Evolutionary conservation across 352 stramenopile species (phyloP).

Genomic region (Globisporangium uncinulatum): DNA sequence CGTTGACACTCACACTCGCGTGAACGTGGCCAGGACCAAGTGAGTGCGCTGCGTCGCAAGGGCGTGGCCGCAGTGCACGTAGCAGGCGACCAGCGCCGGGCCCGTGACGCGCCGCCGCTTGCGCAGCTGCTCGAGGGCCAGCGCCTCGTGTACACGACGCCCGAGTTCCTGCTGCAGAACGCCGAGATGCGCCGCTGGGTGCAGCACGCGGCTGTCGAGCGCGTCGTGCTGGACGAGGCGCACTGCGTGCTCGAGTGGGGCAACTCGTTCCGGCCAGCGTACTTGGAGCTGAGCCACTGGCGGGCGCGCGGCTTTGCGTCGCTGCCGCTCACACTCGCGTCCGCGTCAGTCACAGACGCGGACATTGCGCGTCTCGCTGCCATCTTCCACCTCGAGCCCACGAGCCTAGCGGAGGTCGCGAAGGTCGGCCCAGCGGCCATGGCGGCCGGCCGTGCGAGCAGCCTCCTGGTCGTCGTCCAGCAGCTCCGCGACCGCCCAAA

Average conservation of each 20-base stretch:
- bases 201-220: constrained; percentile 23
- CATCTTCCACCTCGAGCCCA: constrained; percentile 37
- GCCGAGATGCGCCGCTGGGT: constrained; percentile 47
- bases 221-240: constrained; percentile 73
- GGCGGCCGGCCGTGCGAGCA: neutral
- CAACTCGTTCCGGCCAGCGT: constrained; percentile 66
- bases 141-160: constrained; percentile 73
- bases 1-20: no score
- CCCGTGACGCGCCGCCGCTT: constrained; percentile 16
- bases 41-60: constrained; percentile 49
- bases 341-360: constrained; percentile 63
- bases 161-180: constrained; percentile 74
- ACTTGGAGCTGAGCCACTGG: constrained; percentile 60
- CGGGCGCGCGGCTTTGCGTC: constrained; percentile 33
- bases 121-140: constrained; percentile 32
- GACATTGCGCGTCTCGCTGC: constrained; percentile 45
- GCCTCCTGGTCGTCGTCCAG: constrained; percentile 53
- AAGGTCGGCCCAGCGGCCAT: neutral
- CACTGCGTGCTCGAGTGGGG: constrained; percentile 81
- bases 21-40: constrained; percentile 48
- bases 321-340: constrained; percentile 64
- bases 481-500: constrained; percentile 62
- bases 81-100: constrained; percentile 20
- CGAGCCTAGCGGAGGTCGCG: neutral
- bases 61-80: constrained; percentile 47